Evolutionary conservation across 2,329 filamentous ascomycete genomes (phyloP).

Genomic region (Bipolaris gigantea): DNA sequence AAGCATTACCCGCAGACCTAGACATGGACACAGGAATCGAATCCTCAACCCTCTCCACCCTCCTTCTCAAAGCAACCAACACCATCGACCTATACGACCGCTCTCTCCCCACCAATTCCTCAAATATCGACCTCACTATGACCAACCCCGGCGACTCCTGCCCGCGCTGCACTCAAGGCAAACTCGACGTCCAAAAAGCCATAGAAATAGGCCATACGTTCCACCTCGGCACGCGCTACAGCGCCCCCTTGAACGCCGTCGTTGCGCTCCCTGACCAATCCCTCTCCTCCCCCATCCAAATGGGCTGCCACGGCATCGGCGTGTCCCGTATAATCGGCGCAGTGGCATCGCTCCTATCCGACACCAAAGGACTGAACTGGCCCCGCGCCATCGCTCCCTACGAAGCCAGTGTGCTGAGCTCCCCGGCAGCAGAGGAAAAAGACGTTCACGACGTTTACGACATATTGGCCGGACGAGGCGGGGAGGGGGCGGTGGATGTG

Average conservation of each 20-base stretch:
- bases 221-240: conserved; percentile 88
- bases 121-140: conserved; percentile 61
- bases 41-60: conserved; percentile 19
- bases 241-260: conserved; percentile 68
- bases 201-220: conserved; percentile 96
- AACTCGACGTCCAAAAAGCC: conserved; percentile 67
- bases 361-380: conserved; percentile 77
- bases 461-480: conserved; percentile 43
- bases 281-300: conserved; percentile 66
- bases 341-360: conserved; percentile 73
- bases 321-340: conserved; percentile 88
- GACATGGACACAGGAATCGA: conserved; percentile 73
- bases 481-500: conserved; percentile 20
- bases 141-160: conserved; percentile 71
- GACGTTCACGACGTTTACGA: conserved; percentile 67
- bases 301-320: conserved; percentile 97
- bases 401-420: conserved; percentile 68
- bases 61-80: conserved; percentile 24
- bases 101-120: conserved; percentile 9
- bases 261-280: conserved; percentile 53
- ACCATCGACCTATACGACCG: conserved; percentile 27
- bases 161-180: conserved; percentile 66
- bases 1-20: conserved; percentile 53
- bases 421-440: conserved; percentile 48
- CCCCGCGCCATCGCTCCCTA: conserved; percentile 84